Percentiles rank a stretch among this genome's conserved stretches.
These are phyloP conservation scores for Orbilia brochopaga DNA, from an alignment of 2,329 filamentous ascomycete genomes.

Conservation along the genomic window DNA sequence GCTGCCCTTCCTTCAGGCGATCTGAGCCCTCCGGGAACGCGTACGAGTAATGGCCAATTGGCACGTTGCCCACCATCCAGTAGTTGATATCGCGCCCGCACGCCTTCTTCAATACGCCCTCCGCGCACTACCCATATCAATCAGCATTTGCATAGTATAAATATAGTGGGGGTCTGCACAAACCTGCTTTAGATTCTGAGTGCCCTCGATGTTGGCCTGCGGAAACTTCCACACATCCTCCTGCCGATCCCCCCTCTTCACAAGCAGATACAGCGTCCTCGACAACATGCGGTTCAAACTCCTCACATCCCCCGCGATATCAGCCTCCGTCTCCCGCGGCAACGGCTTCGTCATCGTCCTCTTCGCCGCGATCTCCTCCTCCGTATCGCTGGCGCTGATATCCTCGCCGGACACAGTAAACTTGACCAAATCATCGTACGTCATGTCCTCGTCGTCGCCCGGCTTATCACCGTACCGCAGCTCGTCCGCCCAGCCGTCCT, in stretches of 20 bases:
- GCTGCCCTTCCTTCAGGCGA: conserved; percentile 55
- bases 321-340: conserved; percentile 76
- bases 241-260: conserved; percentile 71
- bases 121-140: conserved; percentile 70
- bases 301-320: conserved; percentile 73
- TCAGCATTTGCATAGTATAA: not conserved
- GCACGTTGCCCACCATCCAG: conserved; percentile 91
- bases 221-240: conserved; percentile 77
- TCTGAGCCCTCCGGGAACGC: conserved; percentile 61
- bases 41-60: conserved; percentile 77
- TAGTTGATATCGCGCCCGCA: conserved; percentile 97
- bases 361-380: conserved; percentile 61
- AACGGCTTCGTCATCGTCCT: conserved; percentile 73
- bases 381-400: conserved; percentile 55
- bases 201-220: conserved; percentile 69
- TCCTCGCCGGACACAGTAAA: conserved; percentile 59
- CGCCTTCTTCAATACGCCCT: conserved; percentile 75
- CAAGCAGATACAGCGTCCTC: conserved; percentile 84
- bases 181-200: conserved; percentile 84
- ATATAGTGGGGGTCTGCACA: conserved; percentile 57
- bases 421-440: conserved; percentile 64
- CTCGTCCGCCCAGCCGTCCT: conserved; percentile 87
- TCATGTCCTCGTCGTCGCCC: conserved; percentile 68
- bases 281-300: conserved; percentile 81
- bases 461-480: conserved; percentile 74